phyloP scores from a whole-genome alignment of 768 basidiomycete species.

The Sistotremastrum niveocremeum region DNA sequence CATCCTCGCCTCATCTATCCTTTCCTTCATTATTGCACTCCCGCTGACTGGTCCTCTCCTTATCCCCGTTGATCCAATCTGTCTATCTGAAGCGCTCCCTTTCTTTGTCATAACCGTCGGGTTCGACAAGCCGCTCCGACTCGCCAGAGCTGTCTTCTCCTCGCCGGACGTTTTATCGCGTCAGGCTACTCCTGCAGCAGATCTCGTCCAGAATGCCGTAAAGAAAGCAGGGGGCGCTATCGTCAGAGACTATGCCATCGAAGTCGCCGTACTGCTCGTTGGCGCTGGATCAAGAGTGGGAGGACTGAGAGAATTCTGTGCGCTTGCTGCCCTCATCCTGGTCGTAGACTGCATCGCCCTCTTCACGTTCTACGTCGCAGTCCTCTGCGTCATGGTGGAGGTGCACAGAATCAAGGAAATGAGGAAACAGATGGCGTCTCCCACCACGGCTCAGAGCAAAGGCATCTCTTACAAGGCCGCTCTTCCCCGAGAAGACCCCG shows the following conservation, averaged over 20 bases:
- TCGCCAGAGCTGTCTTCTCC: slow-evolving; percentile 80
- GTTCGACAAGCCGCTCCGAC: slow-evolving; percentile 91
- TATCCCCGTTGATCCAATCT: slow-evolving; percentile 86
- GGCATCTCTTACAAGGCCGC: no score
- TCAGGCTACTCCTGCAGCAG: slow-evolving; percentile 61
- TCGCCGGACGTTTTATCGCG: slow-evolving; percentile 50
- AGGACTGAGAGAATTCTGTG: slow-evolving; percentile 88
- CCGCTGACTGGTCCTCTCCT: slow-evolving; percentile 57
- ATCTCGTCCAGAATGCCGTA: slow-evolving; percentile 77
- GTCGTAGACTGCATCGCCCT: slow-evolving; percentile 78
- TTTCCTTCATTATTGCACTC: slow-evolving; percentile 75
- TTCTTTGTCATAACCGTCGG: slow-evolving; percentile 97
- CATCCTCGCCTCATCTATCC: slow-evolving; percentile 66
- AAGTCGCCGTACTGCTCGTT: slow-evolving; percentile 77
- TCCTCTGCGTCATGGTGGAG: slow-evolving; percentile 94
- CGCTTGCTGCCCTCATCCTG: slow-evolving; percentile 81
- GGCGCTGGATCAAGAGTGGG: slow-evolving; percentile 81
- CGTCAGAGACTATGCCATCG: slow-evolving; percentile 85
- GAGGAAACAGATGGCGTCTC: not conserved
- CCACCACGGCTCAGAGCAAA: no score
- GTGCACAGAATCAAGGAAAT: slow-evolving; percentile 23
- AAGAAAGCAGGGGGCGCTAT: slow-evolving; percentile 68
- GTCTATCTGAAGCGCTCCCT: slow-evolving; percentile 87
- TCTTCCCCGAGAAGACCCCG: slow-evolving; percentile 46
- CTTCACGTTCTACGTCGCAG: slow-evolving; percentile 79